Evolutionary conservation across 306 rosid species (phyloP), one percentile per base, ranked within the genome.

Genomic region (Vachellia collinsii): DNA sequence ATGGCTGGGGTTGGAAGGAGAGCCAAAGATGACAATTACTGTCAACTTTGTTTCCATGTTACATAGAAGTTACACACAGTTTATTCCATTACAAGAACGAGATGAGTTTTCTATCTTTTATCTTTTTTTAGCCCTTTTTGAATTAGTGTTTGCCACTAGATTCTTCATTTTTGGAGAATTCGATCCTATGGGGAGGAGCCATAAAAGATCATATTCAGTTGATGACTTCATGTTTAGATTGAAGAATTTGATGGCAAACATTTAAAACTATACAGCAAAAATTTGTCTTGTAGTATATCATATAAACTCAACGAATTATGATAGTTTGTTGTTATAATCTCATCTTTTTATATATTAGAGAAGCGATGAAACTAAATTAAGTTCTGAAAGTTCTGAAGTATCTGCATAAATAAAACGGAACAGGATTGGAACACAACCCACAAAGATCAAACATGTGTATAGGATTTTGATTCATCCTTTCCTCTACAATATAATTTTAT

Each of bases 31-130:
- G 88, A 51, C 34, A 76, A 74, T 54, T 39, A 54, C 63, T 22
- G 7, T 75, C 82, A 75, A 81, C 54, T 80, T 70, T 86, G 71
- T 71, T 82, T 68, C 76, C 74, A 73, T 85, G 79, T 53, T 51
- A 74, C 71, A 9, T 80, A 56, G 82, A 82, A 80, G 56, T 77
- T 23, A 85, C 69, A 25, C 81, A 22, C 80, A 34, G 66, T 54
- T 36, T 68, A 5, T 67, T 67, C n/a, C 69, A 36, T 67, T 39
- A 36, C 71, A 66, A 19, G 25, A 66, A 34, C 34, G 19, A 14
- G 42, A 63, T 12, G 11, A 63, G 19, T 23, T 61, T 34, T 14
- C 11, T 17, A 4, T 51, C 17, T 51, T 50, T 12, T 51, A 4
- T 11, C 11, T 48, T 53, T 1, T 56, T 56, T 20, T 56, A 7